Evolutionary conservation across 2,329 filamentous ascomycete species (phyloP).

Genomic region (Arthrinium phaeospermum): DNA sequence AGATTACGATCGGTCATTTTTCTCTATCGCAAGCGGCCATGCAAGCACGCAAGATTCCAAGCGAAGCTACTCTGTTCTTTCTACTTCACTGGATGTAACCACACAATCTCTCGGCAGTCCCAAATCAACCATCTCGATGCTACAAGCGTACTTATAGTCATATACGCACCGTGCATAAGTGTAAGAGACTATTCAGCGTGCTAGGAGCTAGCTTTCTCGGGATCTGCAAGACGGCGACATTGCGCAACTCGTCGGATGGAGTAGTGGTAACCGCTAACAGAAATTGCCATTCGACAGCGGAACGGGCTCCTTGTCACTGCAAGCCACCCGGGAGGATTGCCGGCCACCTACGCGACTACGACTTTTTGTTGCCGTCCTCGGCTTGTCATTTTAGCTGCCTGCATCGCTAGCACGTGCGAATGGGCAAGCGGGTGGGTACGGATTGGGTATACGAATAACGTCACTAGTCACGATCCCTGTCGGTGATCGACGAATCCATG

Average conservation of each 20-base stretch:
- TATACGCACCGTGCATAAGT: neutral
- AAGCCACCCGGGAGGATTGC: neutral
- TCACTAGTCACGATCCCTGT: neutral
- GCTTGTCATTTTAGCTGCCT: neutral
- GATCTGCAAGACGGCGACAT: neutral
- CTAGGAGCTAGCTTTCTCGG: neutral
- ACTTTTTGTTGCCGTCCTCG: neutral
- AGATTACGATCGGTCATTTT: slow-evolving; percentile 1
- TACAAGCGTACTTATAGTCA: neutral
- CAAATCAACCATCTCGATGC: neutral
- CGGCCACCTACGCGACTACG: neutral
- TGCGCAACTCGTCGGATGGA: neutral
- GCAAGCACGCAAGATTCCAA: neutral
- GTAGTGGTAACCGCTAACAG: neutral
- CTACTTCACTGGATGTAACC: neutral
- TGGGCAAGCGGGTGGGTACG: neutral
- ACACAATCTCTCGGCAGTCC: neutral
- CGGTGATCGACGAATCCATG: neutral
- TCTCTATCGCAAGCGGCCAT: neutral
- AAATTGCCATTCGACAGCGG: neutral
- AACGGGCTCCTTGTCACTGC: neutral
- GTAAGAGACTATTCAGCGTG: neutral
- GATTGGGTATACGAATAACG: neutral
- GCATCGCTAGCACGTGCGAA: neutral
- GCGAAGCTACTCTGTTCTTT: neutral